Base-by-base conservation (phyloP, 352 stramenopile species). In the Phytopythium litorale region DNA sequence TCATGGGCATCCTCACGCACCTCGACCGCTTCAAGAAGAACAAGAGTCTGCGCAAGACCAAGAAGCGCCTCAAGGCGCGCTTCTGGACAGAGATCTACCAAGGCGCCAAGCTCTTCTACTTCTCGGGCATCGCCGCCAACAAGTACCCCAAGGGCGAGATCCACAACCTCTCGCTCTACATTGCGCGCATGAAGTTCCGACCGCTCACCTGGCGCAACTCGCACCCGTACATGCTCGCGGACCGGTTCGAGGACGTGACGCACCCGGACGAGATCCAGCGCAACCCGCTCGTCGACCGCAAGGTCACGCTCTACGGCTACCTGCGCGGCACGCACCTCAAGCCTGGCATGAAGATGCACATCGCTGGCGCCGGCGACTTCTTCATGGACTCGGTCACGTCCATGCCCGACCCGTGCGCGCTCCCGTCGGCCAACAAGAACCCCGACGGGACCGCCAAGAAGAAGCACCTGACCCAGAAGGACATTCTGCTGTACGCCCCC, bases 111-210 rank as follows among this genome's bases (percentile, higher is more conserved):
- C 73, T 98, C n/a, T 99, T 99, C 71, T 97, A 98, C 75, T 98
- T 99, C 62, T 98, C 89, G 0, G 98, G 98, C 38, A 89, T 98
- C 56, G 90, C 98, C 0, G 98, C 98, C 70, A 98, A 98, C 63
- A 99, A 99, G 72, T 99, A 99, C 82, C 88, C 97, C 23, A 99
- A 99, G 72, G 96, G 97, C 64, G 98, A 99, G 81, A 96, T 99
- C 61, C 91, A 98, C 40, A 99, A 99, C 63, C 74, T 99, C 49
- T 97, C 85, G 33, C 73, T 99, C 13, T 99, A 99, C 70, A 98
- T 99, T 66, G 89, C 86, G 18, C 80, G 97, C 40, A 97, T 98
- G 59, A 99, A 99, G 79, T 99, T 98, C 70, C 86, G 98, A 5
- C 98, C 98, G 15, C 72, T 99, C 4, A 90, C 97, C 46, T 99